Conservation (phyloP, 1,139 yeast species). For the Entelexis paramagnoliae region DNA sequence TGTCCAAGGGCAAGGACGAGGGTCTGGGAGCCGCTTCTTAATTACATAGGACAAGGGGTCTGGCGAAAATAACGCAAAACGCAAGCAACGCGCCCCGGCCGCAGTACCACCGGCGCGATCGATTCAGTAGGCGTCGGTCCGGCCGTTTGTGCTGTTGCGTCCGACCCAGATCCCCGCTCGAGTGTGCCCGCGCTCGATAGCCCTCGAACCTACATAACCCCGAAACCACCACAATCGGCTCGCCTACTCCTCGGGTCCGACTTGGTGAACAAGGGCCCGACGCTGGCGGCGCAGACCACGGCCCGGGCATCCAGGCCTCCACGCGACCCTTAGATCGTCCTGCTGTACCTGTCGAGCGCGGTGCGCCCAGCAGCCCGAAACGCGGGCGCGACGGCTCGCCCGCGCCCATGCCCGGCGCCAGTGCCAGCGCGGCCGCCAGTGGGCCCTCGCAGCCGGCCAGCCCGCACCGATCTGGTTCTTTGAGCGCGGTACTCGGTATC, state of each 20-base stretch:
- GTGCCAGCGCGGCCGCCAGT: not conserved
- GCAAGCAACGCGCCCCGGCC: slow-evolving; percentile 8
- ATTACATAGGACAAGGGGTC: slow-evolving; percentile 1
- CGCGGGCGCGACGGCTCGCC: slow-evolving; percentile 2
- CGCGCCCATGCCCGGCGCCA: not conserved
- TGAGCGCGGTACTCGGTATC: slow-evolving; percentile 42
- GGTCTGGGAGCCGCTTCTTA: slow-evolving; percentile 4
- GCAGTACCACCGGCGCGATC: not conserved
- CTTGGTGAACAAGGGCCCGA: slow-evolving; percentile 4
- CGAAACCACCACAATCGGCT: not conserved
- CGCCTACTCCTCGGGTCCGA: not conserved
- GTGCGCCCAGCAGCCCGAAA: not conserved
- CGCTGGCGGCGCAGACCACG: not conserved
- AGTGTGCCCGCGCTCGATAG: not conserved
- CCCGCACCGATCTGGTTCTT: slow-evolving; percentile 1
- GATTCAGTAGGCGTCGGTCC: slow-evolving; percentile 2
- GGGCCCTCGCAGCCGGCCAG: not conserved
- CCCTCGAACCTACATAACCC: not conserved
- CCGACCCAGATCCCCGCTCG: not conserved
- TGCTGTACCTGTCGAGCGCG: not conserved
- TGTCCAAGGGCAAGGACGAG: slow-evolving; percentile 1
- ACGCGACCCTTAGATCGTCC: not conserved
- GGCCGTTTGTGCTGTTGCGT: not conserved
- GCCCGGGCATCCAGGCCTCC: not conserved
- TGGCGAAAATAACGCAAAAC: slow-evolving; percentile 8